Evolutionary conservation across 306 rosid genomes (phyloP).

Genomic region (Carpinus viminea): DNA sequence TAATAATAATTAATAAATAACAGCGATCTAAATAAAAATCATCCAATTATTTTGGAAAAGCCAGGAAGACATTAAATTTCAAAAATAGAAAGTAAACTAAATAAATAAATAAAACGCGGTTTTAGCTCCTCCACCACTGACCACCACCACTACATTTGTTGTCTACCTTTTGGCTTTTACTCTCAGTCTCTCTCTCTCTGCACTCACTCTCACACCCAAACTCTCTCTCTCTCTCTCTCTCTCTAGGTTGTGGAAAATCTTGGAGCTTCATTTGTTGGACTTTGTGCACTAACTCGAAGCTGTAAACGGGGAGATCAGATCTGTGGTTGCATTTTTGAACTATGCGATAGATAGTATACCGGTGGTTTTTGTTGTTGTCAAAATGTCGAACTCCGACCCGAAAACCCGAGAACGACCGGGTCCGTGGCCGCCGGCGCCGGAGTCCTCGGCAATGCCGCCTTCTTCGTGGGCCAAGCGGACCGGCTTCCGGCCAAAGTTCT

Average conservation of each 20-base stretch:
- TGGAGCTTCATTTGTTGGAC: conserved; percentile 19
- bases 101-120: conserved; percentile 31
- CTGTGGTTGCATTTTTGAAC: conserved; percentile 24
- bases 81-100: neutral
- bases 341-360: conserved; percentile 32
- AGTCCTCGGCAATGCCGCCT: conserved; percentile 62
- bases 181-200: conserved; percentile 19
- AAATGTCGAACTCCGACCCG: conserved; percentile 72
- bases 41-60: conserved; percentile 24
- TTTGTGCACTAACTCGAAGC: neutral
- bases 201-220: conserved; percentile 22
- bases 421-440: conserved; percentile 78
- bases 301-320: conserved; percentile 43
- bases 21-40: neutral
- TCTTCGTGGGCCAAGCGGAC: conserved; percentile 95
- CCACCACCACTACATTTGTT: conserved; percentile 25
- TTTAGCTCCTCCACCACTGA: conserved; percentile 25
- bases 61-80: neutral
- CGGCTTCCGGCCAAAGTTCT: conserved; percentile 86
- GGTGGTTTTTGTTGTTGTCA: neutral
- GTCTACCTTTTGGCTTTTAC: conserved; percentile 33
- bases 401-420: conserved; percentile 71
- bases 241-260: conserved; percentile 30
- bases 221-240: neutral
- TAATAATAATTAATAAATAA: too few species aligned